Conservation (phyloP, 306 rosid species). For the Quercus agrifolia region DNA sequence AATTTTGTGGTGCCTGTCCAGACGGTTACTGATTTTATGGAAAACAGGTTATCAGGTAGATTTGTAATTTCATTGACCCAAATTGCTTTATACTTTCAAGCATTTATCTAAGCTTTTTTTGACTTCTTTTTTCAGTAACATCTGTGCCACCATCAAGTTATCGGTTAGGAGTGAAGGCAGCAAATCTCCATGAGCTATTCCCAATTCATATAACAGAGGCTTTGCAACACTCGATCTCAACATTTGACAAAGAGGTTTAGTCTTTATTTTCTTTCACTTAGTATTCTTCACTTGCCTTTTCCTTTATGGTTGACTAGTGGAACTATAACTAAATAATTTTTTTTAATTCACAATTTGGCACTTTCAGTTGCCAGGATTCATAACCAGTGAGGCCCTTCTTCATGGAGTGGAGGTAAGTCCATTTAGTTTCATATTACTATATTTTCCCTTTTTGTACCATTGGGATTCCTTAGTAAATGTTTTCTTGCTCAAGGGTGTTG, state of each 20-base stretch:
- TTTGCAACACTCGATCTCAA: constrained; percentile 64
- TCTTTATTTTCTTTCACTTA: constrained; percentile 4
- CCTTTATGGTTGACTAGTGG: constrained; percentile 2
- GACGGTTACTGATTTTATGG: constrained; percentile 82
- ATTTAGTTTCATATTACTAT: background rate
- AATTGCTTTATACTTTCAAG: constrained; percentile 18
- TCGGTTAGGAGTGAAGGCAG: constrained; percentile 92
- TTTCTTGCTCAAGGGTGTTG: background rate
- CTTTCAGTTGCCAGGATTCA: constrained; percentile 87
- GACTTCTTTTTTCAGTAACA: constrained; percentile 43
- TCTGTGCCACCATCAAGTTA: constrained; percentile 86
- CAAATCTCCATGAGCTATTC: constrained; percentile 70
- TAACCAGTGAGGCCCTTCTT: constrained; percentile 83
- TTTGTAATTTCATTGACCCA: constrained; percentile 5
- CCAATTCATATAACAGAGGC: constrained; percentile 68
- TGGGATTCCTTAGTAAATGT: background rate
- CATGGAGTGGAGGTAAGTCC: constrained; percentile 92
- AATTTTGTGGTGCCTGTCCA: constrained; percentile 87
- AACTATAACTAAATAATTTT: background rate
- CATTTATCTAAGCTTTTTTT: constrained; percentile 20
- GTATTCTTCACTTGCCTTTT: background rate
- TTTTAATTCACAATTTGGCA: constrained; percentile 20
- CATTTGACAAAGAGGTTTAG: constrained; percentile 80
- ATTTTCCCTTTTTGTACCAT: background rate
- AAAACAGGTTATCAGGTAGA: constrained; percentile 66